These are phyloP conservation scores for Pleochaeta shiraiana DNA, from an alignment of 2,329 filamentous ascomycete genomes.

Conservation along the genomic window DNA sequence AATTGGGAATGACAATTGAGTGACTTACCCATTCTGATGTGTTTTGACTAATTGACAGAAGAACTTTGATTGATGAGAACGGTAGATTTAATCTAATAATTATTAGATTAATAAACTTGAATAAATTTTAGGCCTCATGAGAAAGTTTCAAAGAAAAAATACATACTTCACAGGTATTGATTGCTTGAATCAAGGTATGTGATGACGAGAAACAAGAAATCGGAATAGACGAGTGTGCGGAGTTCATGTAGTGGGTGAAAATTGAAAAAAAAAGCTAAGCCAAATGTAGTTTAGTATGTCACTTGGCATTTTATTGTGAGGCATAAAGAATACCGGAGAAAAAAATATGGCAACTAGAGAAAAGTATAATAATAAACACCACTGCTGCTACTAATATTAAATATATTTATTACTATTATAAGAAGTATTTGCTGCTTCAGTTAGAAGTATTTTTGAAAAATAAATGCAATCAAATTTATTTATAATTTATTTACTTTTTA, in stretches of 20 bases:
- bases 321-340: too few species aligned
- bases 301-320: neutral
- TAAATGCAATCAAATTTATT: too few species aligned
- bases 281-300: neutral
- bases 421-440: too few species aligned
- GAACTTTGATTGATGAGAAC: neutral
- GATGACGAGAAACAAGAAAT: neutral
- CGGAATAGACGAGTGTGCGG: neutral
- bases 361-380: too few species aligned
- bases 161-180: constrained; percentile 4
- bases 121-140: too few species aligned
- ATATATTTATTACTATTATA: too few species aligned
- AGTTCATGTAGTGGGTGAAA: constrained; percentile 2
- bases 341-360: too few species aligned
- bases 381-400: too few species aligned
- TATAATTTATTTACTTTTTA: too few species aligned
- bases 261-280: neutral
- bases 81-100: neutral
- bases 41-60: too few species aligned
- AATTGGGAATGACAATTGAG: neutral
- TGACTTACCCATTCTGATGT: neutral
- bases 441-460: too few species aligned
- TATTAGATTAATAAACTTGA: neutral
- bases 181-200: constrained; percentile 5
- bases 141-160: neutral